Conservation (phyloP, 1,284 basidiomycete genomes). For the Sporisorium exsertum region DNA sequence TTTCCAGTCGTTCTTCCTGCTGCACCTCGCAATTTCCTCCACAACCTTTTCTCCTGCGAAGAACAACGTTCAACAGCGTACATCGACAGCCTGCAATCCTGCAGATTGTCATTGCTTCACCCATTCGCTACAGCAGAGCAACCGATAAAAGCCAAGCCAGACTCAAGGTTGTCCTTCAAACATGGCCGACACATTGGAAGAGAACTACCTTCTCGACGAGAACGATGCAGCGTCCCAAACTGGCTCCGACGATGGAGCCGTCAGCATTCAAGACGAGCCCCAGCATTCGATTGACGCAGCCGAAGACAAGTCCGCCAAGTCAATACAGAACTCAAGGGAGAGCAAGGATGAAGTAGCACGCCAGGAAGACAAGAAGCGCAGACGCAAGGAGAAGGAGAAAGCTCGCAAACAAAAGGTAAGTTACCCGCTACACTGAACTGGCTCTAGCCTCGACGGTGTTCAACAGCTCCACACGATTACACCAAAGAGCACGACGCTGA, state of each 20-base stretch:
- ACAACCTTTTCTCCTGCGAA: constrained; percentile 11
- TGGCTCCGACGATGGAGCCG: constrained; percentile 45
- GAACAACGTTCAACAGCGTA: constrained; percentile 7
- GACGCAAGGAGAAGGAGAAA: constrained; percentile 57
- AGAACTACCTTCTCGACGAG: constrained; percentile 59
- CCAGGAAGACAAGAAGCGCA: constrained; percentile 56
- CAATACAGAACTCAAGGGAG: constrained; percentile 4
- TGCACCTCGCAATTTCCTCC: constrained; percentile 24
- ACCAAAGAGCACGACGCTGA: not conserved
- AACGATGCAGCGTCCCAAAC: constrained; percentile 32
- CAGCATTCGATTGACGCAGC: constrained; percentile 11
- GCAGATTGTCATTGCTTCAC: not conserved
- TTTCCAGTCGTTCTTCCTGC: constrained; percentile 5
- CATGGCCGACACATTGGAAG: constrained; percentile 62
- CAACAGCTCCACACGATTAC: not conserved
- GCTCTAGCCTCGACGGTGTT: too few species aligned
- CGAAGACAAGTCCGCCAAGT: not conserved
- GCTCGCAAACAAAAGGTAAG: constrained; percentile 58
- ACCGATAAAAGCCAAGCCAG: not conserved
- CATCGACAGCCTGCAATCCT: not conserved
- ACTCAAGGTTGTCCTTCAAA: too few species aligned
- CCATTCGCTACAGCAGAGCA: not conserved
- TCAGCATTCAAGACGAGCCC: constrained; percentile 38
- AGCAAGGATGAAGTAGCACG: constrained; percentile 45
- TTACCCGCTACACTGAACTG: too few species aligned